A percentile compares a stretch with the other conserved stretches of the same genome.
phyloP scores from a whole-genome alignment of 352 stramenopile genomes.

The Phytophthora citricola region DNA sequence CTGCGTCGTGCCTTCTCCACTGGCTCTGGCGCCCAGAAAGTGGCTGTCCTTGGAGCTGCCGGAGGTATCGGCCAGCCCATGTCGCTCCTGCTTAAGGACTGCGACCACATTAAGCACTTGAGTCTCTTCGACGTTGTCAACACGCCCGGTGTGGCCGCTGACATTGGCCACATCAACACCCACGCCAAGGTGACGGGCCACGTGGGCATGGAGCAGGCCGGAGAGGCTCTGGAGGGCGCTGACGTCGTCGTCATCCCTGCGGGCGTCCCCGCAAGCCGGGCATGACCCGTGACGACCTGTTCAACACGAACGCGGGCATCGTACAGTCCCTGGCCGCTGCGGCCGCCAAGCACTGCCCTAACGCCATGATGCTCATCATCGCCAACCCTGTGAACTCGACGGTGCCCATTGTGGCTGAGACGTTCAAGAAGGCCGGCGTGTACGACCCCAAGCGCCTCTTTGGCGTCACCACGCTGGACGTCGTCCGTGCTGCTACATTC shows the following conservation, averaged over 20 bases:
- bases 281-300: conserved; percentile 97
- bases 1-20: conserved; percentile 64
- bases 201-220: conserved; percentile 82
- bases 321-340: conserved; percentile 96
- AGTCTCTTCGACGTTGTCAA: conserved; percentile 99
- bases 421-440: conserved; percentile 96
- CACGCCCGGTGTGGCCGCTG: conserved; percentile 97
- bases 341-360: conserved; percentile 95
- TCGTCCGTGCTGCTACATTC: conserved; percentile 98
- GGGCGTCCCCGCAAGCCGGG: conserved; percentile 98
- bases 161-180: conserved; percentile 95
- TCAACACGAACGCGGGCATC: conserved; percentile 97
- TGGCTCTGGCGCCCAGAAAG: conserved; percentile 73
- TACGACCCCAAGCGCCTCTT: conserved; percentile 98
- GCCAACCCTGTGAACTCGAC: conserved; percentile 99
- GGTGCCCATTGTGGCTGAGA: conserved; percentile 99
- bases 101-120: conserved; percentile 95
- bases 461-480: conserved; percentile 98
- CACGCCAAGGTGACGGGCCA: conserved; percentile 76
- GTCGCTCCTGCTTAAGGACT: conserved; percentile 98
- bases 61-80: conserved; percentile 99
- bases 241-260: conserved; percentile 99
- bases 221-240: conserved; percentile 72
- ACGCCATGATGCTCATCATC: conserved; percentile 98
- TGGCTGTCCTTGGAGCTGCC: conserved; percentile 92